Evolutionary conservation across 2,329 filamentous ascomycete species (phyloP).

Genomic region (Dendrostoma leiphaemia): DNA sequence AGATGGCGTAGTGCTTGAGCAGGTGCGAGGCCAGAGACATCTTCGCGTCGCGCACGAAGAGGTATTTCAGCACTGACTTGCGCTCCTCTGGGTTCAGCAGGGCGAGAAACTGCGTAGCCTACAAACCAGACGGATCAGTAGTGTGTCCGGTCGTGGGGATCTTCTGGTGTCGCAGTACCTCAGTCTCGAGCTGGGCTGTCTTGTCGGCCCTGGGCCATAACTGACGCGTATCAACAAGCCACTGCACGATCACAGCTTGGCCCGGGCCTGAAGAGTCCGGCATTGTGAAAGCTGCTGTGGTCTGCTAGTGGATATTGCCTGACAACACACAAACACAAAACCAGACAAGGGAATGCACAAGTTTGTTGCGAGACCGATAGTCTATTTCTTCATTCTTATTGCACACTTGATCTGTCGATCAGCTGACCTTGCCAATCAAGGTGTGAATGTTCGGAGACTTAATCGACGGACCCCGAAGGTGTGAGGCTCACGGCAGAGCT

Average conservation of each 20-base stretch:
- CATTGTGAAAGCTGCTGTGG: neutral
- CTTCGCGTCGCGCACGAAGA: slow-evolving; percentile 69
- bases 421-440: slow-evolving; percentile 9
- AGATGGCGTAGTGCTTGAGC: slow-evolving; percentile 69
- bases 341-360: too few species aligned
- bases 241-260: slow-evolving; percentile 49
- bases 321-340: neutral
- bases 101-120: slow-evolving; percentile 54
- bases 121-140: neutral
- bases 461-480: slow-evolving; percentile 12
- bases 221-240: slow-evolving; percentile 59
- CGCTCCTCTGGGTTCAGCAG: slow-evolving; percentile 56
- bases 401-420: neutral
- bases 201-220: slow-evolving; percentile 53
- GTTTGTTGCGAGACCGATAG: too few species aligned
- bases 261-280: slow-evolving; percentile 16
- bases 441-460: neutral
- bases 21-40: slow-evolving; percentile 71
- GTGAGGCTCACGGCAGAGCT: slow-evolving; percentile 11
- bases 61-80: slow-evolving; percentile 56
- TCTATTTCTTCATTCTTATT: neutral
- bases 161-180: slow-evolving; percentile 33
- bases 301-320: slow-evolving; percentile 4
- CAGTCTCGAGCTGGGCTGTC: slow-evolving; percentile 45
- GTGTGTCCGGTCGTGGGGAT: slow-evolving; percentile 6